Base-by-base conservation (phyloP, 129 eudicot genomes). In the Saussurea involucrata region DNA sequence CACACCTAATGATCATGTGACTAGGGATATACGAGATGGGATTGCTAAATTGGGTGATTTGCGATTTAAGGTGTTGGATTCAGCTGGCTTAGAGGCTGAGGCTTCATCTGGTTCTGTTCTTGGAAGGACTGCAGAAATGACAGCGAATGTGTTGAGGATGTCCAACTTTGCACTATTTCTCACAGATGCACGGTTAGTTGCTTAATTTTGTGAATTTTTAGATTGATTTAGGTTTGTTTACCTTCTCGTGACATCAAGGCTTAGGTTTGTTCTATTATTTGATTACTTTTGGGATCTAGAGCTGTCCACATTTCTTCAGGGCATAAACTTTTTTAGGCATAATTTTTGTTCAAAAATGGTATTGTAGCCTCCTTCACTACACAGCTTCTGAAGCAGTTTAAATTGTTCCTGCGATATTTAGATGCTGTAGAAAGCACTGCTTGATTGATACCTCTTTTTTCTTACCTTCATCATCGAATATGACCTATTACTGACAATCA, bases 51-150 rank as follows among this genome's bases (percentile, higher is more conserved):
- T 95, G 80, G 92, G 97, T 71, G 89, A 91, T 76, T 82, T 95
- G 78, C 86, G 96, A 78, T 95, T 95, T 76, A 86, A 86, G 70
- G 96, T 91, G 31, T 87, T 95, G 82, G 97, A 95, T 82, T 95
- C 97, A 29, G 97, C 97, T 83, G 97, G 97, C 68, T 82, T 95
- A 73, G 99, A 92, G 66, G 99, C 97, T 1, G 98, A 90, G 74
- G 98, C 97, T 66, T 84, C 97, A 66, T 95, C 97, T 64, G 99
- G 96, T 75, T 95, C 99, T 69, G 93, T 95, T 88, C 96, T 95
- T 33, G 83, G 85, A 29, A 87, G 99, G 79, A 95, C 99, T 55
- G 96, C 97, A 42, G 96, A 87, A 77, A 92, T 95, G 97, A 95
- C 97, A 34, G 89, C 83, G 58, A 87, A 82, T 76, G 97, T 95